Evolutionary conservation across 2,329 filamentous ascomycete species (phyloP).

Genomic region (Stylonectria norvegica): DNA sequence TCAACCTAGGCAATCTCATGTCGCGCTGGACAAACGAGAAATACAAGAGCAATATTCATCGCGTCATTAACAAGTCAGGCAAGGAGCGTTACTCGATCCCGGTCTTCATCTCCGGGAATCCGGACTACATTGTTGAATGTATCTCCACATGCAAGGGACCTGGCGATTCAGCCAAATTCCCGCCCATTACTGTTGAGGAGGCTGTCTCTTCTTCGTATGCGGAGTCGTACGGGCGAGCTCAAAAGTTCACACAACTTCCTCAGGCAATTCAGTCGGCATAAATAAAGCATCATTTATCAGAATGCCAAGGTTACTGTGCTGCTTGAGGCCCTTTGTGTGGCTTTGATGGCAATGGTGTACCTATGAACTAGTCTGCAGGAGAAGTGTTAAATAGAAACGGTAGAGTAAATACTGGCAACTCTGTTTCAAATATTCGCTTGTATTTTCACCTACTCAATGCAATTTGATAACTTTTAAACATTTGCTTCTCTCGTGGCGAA

Average conservation of each 20-base stretch:
- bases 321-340: too few relatives aligned
- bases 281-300: too few relatives aligned
- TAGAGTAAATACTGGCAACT: too few relatives aligned
- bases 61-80: conserved; percentile 51
- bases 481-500: too few relatives aligned
- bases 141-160: conserved; percentile 30
- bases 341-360: too few relatives aligned
- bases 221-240: conserved; percentile 32
- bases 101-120: conserved; percentile 54
- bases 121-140: conserved; percentile 38
- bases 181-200: conserved; percentile 32
- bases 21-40: conserved; percentile 48
- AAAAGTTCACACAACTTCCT: conserved; percentile 32
- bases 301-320: too few relatives aligned
- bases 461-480: too few relatives aligned
- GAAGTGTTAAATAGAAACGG: too few relatives aligned
- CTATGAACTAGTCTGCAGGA: too few relatives aligned
- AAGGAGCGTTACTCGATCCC: conserved; percentile 54
- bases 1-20: conserved; percentile 51
- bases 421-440: too few relatives aligned
- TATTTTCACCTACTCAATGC: too few relatives aligned
- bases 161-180: conserved; percentile 27
- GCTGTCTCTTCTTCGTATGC: conserved; percentile 32
- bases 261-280: too few relatives aligned
- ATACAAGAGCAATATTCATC: conserved; percentile 53